A percentile compares a stretch with the other conserved stretches of the same genome.
These are phyloP conservation scores for Cadophora gregata DNA, from an alignment of 2,329 filamentous ascomycete genomes.

Conservation along the genomic window DNA sequence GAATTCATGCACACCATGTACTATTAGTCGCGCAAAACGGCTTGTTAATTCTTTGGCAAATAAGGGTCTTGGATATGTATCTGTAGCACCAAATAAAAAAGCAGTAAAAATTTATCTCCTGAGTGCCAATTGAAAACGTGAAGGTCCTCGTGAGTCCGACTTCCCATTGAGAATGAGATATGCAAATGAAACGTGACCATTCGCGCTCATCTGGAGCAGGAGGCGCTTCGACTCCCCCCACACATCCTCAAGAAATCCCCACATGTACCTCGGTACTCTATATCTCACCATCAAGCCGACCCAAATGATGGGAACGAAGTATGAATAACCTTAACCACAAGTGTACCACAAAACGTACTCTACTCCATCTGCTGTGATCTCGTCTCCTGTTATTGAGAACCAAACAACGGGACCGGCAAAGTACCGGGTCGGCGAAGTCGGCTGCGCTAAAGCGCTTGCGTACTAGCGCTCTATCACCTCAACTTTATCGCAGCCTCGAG, in stretches of 20 bases:
- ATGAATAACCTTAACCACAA: constrained; percentile 11
- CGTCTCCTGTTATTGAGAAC: not conserved
- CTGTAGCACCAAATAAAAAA: constrained; percentile 21
- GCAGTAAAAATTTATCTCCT: constrained; percentile 14
- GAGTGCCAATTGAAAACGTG: not conserved
- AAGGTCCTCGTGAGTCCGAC: not conserved
- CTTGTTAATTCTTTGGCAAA: constrained; percentile 21
- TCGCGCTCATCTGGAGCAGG: not conserved
- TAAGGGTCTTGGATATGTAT: constrained; percentile 20
- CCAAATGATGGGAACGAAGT: not conserved
- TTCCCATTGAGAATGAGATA: not conserved
- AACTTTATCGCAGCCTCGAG: constrained; percentile 17
- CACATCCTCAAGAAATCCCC: not conserved
- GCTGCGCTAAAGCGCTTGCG: not conserved
- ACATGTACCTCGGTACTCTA: not conserved
- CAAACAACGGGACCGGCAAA: not conserved
- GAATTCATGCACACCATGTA: constrained; percentile 16
- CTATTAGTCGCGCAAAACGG: constrained; percentile 15
- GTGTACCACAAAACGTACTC: not conserved
- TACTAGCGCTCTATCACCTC: not conserved
- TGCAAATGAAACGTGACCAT: not conserved
- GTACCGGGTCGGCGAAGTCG: not conserved
- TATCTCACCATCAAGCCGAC: not conserved
- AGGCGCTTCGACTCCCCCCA: not conserved
- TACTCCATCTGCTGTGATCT: not conserved